Base-by-base conservation (phyloP, 208 protist genomes). In the Vickermania spadyakhi region DNA sequence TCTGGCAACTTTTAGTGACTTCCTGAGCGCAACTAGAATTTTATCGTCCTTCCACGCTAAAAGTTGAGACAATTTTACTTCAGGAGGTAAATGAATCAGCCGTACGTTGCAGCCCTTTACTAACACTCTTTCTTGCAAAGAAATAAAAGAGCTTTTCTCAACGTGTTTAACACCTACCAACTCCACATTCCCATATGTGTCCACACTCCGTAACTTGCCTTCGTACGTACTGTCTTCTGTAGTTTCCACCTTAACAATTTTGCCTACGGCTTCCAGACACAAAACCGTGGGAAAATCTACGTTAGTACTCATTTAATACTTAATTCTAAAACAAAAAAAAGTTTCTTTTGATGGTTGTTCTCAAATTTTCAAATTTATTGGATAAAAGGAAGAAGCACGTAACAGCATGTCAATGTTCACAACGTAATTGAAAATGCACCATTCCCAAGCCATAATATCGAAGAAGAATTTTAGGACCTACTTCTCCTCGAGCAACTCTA, bases 161-260 rank as follows among this genome's bases (percentile, higher is more conserved):
- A 79, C 78, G 52, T 72, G 70, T 0, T 68, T 56, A 5, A 84
- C 84, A 52, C 88, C 73, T 14, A 30, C 66, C 1, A 91, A 60
- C 55, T 88, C 81, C 45, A 86, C 57, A 63, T 91, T 86, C 1
- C 84, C 81, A 29, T 54, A 57, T 1, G 60, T 49, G 31, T 91
- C 84, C 26, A 81, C 61, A 4, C 31, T 26, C 4, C 28, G 55
- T 22, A 91, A 64, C 28, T 75, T 88, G 2, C 84, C 84, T 51
- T 50, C 75, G 50, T 79, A 84, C 7, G 65, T 23, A 59, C 62
- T 51, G 25, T 76, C 73, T 5, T 86, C 73, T 26, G 75, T 61
- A 2, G 79, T 86, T 60, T 91, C 84, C 1, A 88, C 78, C 1
- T 58, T 70, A 3, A 91, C 70, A 27, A 72, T 58, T 27, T 64